Evolutionary conservation across 176 grass and related monocot genomes (phyloP).

Genomic region (Bothriochloa decipiens): DNA sequence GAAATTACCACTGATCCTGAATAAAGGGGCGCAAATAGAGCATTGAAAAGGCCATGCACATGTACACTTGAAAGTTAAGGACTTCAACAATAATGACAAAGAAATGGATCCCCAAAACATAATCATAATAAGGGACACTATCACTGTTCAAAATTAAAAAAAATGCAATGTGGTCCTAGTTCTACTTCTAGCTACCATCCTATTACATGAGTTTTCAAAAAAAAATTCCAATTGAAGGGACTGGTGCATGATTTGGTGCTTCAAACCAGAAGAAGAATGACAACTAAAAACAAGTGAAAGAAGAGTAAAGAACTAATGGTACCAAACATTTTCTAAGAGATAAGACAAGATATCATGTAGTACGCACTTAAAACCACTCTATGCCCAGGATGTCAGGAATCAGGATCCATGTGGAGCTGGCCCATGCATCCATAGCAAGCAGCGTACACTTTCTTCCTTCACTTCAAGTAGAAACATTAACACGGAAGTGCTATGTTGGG

Average conservation of each 20-base stretch:
- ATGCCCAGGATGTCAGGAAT: not conserved
- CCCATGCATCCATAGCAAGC: not conserved
- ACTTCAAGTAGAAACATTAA: not conserved
- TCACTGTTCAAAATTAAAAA: conserved; percentile 9
- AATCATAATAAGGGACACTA: not conserved
- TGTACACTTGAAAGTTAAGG: conserved; percentile 89
- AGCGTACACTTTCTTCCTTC: no score
- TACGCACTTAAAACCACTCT: not conserved
- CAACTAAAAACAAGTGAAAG: conserved; percentile 9
- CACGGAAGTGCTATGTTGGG: not conserved
- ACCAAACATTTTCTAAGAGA: conserved; percentile 5
- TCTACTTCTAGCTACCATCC: conserved; percentile 13
- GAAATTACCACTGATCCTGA: conserved; percentile 84
- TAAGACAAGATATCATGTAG: conserved; percentile 6
- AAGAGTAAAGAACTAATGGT: conserved; percentile 22
- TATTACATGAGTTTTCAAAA: not conserved
- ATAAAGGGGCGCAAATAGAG: conserved; percentile 90
- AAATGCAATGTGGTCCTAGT: not conserved
- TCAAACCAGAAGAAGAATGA: conserved; percentile 24
- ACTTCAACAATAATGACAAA: conserved; percentile 42
- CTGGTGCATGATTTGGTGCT: not conserved
- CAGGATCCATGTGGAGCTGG: not conserved
- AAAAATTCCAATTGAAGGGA: not conserved
- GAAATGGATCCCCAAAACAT: conserved; percentile 13
- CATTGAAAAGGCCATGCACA: conserved; percentile 98